phyloP scores from a whole-genome alignment of 352 stramenopile genomes.

The Globisporangium orthogonon region DNA sequence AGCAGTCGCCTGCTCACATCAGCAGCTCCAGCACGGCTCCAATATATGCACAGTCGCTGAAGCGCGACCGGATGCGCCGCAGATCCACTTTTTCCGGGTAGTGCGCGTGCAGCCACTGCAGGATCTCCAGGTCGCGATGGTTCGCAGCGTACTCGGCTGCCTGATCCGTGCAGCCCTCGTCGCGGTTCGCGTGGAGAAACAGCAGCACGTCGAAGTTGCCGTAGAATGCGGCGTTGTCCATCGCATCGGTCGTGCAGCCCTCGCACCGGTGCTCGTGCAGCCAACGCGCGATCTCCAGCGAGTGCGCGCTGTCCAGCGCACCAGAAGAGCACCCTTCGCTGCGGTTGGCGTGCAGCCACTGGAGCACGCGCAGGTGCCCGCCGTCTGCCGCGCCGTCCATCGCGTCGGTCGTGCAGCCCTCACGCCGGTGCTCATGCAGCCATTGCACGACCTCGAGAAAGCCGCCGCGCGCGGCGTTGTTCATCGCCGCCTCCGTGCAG shows the following conservation, averaged over 20 bases:
- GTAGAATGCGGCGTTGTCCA: constrained; percentile 24
- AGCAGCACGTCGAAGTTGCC: constrained; percentile 21
- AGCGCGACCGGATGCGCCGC: constrained; percentile 6
- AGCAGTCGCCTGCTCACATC: background rate
- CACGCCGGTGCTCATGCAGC: constrained; percentile 8
- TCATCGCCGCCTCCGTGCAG: constrained; percentile 27
- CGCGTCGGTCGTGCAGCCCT: constrained; percentile 16
- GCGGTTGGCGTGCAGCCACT: constrained; percentile 16
- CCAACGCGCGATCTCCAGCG: constrained; percentile 15
- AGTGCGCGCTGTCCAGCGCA: constrained; percentile 12
- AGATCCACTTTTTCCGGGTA: constrained; percentile 13
- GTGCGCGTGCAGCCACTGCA: constrained; percentile 14
- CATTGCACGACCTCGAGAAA: constrained; percentile 9
- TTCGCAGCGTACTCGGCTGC: constrained; percentile 18
- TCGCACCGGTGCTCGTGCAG: constrained; percentile 15
- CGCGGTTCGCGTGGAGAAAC: constrained; percentile 15
- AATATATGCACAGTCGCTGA: constrained; percentile 4
- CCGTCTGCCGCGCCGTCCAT: constrained; percentile 19
- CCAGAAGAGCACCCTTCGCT: constrained; percentile 15
- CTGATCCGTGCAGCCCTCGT: constrained; percentile 15
- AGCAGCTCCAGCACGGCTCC: constrained; percentile 1
- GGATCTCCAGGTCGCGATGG: constrained; percentile 14
- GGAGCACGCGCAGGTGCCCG: constrained; percentile 12
- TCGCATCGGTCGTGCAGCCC: constrained; percentile 17
- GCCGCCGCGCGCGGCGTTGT: constrained; percentile 6